These are phyloP conservation scores for Cercospora brassicicola DNA, from an alignment of 2,329 filamentous ascomycete genomes.

Conservation along the genomic window DNA sequence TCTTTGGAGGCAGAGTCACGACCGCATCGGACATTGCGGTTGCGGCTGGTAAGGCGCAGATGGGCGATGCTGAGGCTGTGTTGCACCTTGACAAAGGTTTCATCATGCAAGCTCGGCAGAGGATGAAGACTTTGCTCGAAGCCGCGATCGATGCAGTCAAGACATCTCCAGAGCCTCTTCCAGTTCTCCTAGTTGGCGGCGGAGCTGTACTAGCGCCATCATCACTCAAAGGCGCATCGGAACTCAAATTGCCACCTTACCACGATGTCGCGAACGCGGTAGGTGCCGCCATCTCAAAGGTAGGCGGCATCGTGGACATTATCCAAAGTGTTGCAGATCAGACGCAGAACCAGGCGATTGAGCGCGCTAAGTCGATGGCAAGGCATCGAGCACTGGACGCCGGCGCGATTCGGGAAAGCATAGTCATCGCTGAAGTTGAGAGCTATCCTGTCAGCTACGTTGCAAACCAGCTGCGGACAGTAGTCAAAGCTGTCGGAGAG, in stretches of 20 bases:
- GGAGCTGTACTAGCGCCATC: slow-evolving; percentile 56
- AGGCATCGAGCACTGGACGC: slow-evolving; percentile 41
- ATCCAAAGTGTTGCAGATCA: slow-evolving; percentile 50
- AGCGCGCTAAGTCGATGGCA: slow-evolving; percentile 42
- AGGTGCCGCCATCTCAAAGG: slow-evolving; percentile 60
- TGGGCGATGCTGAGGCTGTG: slow-evolving; percentile 32
- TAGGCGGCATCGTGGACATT: slow-evolving; percentile 55
- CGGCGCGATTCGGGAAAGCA: slow-evolving; percentile 41
- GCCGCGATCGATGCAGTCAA: slow-evolving; percentile 58
- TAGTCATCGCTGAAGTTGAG: slow-evolving; percentile 51
- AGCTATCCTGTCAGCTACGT: slow-evolving; percentile 41
- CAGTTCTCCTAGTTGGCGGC: slow-evolving; percentile 59
- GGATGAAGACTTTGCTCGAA: slow-evolving; percentile 53
- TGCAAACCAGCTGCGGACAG: slow-evolving; percentile 38
- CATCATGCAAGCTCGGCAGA: slow-evolving; percentile 33
- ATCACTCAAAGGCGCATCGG: slow-evolving; percentile 51
- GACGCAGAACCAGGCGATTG: slow-evolving; percentile 42
- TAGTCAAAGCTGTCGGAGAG: slow-evolving; percentile 38
- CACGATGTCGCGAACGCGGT: slow-evolving; percentile 61
- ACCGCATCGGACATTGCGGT: slow-evolving; percentile 58
- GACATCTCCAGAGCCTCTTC: slow-evolving; percentile 54
- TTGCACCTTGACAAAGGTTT: slow-evolving; percentile 18
- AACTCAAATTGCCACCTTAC: slow-evolving; percentile 54
- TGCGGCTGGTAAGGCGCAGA: slow-evolving; percentile 31
- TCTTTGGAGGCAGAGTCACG: slow-evolving; percentile 56